These are phyloP conservation scores for Blastobotrys buckinghamii DNA, from an alignment of 1,139 yeast species.

Conservation along the genomic window DNA sequence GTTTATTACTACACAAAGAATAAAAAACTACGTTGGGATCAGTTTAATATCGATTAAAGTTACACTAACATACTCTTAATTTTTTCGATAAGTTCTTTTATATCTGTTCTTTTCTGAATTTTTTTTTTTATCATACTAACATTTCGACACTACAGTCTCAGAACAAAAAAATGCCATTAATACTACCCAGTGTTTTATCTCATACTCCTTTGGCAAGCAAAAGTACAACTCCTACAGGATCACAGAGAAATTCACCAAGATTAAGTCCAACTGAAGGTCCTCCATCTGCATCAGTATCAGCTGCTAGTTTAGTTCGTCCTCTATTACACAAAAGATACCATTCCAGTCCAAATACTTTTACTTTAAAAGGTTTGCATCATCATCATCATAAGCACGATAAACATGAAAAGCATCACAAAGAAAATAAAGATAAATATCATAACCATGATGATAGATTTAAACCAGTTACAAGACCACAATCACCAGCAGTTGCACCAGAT, in stretches of 20 bases:
- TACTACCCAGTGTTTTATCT: slow-evolving; percentile 6
- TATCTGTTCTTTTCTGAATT: not conserved
- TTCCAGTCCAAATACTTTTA: slow-evolving; percentile 12
- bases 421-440: not conserved
- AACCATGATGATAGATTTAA: not conserved
- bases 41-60: too few species aligned
- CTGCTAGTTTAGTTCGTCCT: slow-evolving; percentile 9
- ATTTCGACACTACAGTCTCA: not conserved
- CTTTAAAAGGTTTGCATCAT: slow-evolving; percentile 6
- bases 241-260: slow-evolving; percentile 7
- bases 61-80: too few species aligned
- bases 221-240: slow-evolving; percentile 2
- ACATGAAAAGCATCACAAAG: not conserved
- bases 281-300: slow-evolving; percentile 3
- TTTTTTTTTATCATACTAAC: too few species aligned
- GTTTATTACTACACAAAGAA: too few species aligned
- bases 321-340: slow-evolving; percentile 10
- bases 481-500: slow-evolving; percentile 11
- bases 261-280: not conserved
- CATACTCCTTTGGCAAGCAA: slow-evolving; percentile 5
- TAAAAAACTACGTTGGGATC: too few species aligned
- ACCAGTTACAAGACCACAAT: slow-evolving; percentile 7
- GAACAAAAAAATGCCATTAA: slow-evolving; percentile 8
- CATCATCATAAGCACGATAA: slow-evolving; percentile 1
- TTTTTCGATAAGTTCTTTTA: too few species aligned